A percentile compares a stretch with the other conserved stretches of the same genome.
Evolutionary conservation across 2,329 filamentous ascomycete species (phyloP).

Genomic region (Cercospora sp.): DNA sequence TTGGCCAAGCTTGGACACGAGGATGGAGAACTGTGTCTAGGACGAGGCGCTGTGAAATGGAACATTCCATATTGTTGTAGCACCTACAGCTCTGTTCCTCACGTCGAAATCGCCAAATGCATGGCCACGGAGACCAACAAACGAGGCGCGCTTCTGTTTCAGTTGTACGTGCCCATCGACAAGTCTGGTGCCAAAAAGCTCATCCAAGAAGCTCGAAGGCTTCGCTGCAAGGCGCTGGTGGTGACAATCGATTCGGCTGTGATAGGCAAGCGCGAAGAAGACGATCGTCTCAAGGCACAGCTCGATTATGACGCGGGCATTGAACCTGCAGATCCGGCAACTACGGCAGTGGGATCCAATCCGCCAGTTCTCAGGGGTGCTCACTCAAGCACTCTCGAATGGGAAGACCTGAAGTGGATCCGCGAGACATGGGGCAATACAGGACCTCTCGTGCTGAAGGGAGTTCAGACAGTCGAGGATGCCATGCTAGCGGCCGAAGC

Average conservation of each 20-base stretch:
- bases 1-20: not conserved
- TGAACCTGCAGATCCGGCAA: not conserved
- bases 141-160: not conserved
- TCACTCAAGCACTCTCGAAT: conserved; percentile 42
- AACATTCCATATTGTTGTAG: not conserved
- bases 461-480: conserved; percentile 45
- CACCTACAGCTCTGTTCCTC: not conserved
- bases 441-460: conserved; percentile 31
- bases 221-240: conserved; percentile 36
- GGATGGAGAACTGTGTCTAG: not conserved
- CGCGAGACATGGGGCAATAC: conserved; percentile 8
- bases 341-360: not conserved
- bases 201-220: not conserved
- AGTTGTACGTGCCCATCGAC: not conserved
- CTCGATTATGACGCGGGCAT: conserved; percentile 42
- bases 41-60: not conserved
- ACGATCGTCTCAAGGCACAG: conserved; percentile 41
- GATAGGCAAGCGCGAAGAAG: conserved; percentile 30
- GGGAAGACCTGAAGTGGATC: conserved; percentile 15
- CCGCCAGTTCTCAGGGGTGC: not conserved
- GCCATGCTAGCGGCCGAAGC: conserved; percentile 41
- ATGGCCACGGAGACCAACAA: not conserved
- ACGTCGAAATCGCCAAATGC: not conserved
- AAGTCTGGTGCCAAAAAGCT: not conserved
- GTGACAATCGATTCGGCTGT: conserved; percentile 38